Evolutionary conservation across 2,329 filamentous ascomycete genomes (phyloP), one percentile per base, ranked within the genome.

Genomic region (Rugonectria rugulosa): DNA sequence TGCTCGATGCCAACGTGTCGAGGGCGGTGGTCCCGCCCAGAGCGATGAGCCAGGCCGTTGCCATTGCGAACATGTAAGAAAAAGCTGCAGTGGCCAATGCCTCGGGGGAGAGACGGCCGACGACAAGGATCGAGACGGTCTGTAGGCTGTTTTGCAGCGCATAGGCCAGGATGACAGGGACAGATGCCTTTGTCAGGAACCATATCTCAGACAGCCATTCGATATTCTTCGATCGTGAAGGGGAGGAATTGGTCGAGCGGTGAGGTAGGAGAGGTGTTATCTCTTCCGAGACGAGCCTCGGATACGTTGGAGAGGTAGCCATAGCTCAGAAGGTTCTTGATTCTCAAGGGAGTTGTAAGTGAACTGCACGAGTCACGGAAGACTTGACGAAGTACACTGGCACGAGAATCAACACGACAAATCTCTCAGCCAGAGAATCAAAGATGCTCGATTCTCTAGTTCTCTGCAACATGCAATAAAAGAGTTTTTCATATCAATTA

Each of bases 61-160:
- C 87, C 89, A 94, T 92, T 50, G 92, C 92, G 65, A 96, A 96
- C 92, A 96, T 96, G 77, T 95, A 94, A 2, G 89, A 90, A 68
- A 96, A 96, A 0, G 92, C 91, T 1, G 91, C 88, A 0, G 89
- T 90, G 0, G 92, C 90, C 6, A 96, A 77, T 2, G 91, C 87
- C 72, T 95, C 89, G 1, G 92, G 88, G 0, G 89, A 93, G 0
- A 92, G 77, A 3, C 90, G 86, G 9, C 92, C 92, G 3, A 91
- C 91, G 31, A 96, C 87, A 40, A 96, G 77, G 5, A 96, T 90
- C 0, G 91, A 95, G 2, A 90, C 71, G 0, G 92, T 96, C 70
- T 96, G 92, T 0, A 96, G 77, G 5, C 89, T 92, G 71, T 94
- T 96, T 59, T 96, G 92, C 5, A 96, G 79, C 8, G 88, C 88